phyloP scores from a whole-genome alignment of 208 protist species.

The Trichomonas vaginalis region DNA sequence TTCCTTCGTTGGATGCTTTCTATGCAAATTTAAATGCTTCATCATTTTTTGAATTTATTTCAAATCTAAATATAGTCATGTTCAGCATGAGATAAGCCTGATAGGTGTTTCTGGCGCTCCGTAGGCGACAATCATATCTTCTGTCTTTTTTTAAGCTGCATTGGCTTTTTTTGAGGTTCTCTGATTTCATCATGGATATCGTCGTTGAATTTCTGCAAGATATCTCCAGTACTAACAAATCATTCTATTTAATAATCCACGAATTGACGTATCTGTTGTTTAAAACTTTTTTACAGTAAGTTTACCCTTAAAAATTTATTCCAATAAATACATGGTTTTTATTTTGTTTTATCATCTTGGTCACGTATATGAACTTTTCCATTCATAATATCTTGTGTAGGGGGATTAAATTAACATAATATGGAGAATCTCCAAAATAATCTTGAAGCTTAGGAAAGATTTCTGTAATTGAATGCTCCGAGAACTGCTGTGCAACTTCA shows the following conservation, averaged over 20 bases:
- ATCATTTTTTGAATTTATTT: conserved; percentile 23
- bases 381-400: no score
- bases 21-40: conserved; percentile 30
- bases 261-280: not conserved
- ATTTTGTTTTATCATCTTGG: no score
- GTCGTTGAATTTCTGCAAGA: conserved; percentile 28
- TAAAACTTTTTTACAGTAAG: no score
- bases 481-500: no score
- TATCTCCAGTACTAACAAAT: conserved; percentile 34
- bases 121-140: conserved; percentile 7
- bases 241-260: conserved; percentile 26
- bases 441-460: no score
- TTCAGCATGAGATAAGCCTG: conserved; percentile 47
- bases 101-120: not conserved
- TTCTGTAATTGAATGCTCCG: no score
- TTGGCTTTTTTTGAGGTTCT: not conserved
- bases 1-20: conserved; percentile 48
- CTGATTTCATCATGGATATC: not conserved
- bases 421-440: no score
- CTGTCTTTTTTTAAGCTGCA: not conserved
- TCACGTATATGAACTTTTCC: no score
- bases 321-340: no score
- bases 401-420: no score
- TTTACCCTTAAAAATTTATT: no score
- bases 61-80: conserved; percentile 45